Evolutionary conservation across 2,329 filamentous ascomycete genomes (phyloP), one percentile per base, ranked within the genome.

Genomic region (Botrytis sinoallii): DNA sequence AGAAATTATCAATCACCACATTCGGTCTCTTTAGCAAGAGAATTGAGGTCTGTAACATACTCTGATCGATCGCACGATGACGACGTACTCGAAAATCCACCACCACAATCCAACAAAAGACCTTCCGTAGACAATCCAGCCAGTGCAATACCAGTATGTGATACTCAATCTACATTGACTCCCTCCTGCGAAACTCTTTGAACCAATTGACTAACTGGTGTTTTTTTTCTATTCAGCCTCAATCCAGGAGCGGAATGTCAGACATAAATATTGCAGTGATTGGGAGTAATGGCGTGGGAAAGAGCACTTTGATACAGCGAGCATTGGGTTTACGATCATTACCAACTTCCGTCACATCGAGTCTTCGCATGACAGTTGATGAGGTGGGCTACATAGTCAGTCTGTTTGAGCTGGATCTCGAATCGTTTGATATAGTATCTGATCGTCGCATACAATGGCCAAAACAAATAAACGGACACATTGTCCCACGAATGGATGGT

Each of bases 401-500:
- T 60, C 82, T 92, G 46, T 85, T 91, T 78, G 90, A 92, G 83
- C 84, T 92, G 78, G 89, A 91, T 78, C 85, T 91, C 75, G 89
- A 91, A 78, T 87, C 86, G 76, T 90, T 92, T 79, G 88, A 91
- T 79, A 84, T 91, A 75, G 85, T 86, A 76, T 86, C 88, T 38
- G 83, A 85, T 72, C 86, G 87, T 75, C 86, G 87, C 72, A 88
- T 92, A 75, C 86, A 89, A 81, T 91, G 90, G 90, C 90, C 89
- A 20, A 90, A 89, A 78, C 88, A 91, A 79, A 88, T 91, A 77
- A 88, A 91, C 80, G 92, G 93, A 74, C 86, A 90, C 76, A 88
- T 91, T 75, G 86, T 93, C 74, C 93, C 94, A 68, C 88, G 87
- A 59, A 88, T 97, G 79, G 93, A 98, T 79, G 95, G 93, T 32